Base-by-base conservation (phyloP, 805 yeast species). In the Lipomyces starkeyi region DNA sequence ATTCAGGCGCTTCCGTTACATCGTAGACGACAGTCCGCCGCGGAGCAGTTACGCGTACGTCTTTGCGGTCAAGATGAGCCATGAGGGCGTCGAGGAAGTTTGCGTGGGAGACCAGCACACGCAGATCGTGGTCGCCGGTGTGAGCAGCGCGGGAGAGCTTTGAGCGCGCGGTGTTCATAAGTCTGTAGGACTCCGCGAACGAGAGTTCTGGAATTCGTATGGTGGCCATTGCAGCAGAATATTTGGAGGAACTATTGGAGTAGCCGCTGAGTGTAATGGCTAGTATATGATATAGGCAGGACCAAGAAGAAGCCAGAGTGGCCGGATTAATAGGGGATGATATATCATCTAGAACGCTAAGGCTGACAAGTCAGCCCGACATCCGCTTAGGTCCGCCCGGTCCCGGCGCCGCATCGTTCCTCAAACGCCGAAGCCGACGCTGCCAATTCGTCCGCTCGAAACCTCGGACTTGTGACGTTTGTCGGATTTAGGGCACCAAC, bases 91-190 rank as follows among this genome's bases (percentile, higher is more conserved):
- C 93, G 70, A 89, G 82, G 80, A 89, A 79, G 76, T 89, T 89
- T 25, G 93, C 92, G 77, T 89, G 93, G 54, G 87, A 83, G 2
- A 89, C 91, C 53, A 89, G 81, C 61, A 81, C 79, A 60, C 90
- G 81, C 61, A 89, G 81, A 63, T 86, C 80, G 40, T 88, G 84
- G 73, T 87, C 88, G 14, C 84, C 83, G 70, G 83, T 82, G 32
- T 84, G 77, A 5, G 91, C 91, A 73, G 88, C 91, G 64, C 78
- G 80, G 57, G 90, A 86, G 32, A 89, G 83, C 79, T 88, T 89
- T 22, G 82, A 74, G 74, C 89, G 86, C 47, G 89, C 93, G 73
- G 81, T 84, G 54, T 89, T 83, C 29, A 92, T 92, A 63, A 89
- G 81, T 14, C 85, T 74, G 77, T 87, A 88, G 5, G 90, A 81